phyloP scores from a whole-genome alignment of 2,329 filamentous ascomycete genomes.

The Fusarium caatingaense region DNA sequence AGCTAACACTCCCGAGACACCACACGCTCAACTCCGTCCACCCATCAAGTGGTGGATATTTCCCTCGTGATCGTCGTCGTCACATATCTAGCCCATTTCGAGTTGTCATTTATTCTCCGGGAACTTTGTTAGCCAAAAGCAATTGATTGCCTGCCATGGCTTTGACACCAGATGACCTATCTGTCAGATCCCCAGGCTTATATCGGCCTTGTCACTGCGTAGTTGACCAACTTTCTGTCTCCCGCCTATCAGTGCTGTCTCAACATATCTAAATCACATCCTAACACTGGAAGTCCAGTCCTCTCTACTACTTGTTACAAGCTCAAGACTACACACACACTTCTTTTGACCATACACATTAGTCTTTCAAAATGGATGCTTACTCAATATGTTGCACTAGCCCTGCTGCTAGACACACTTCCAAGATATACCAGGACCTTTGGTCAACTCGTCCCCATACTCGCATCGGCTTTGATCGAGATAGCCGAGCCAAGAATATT shows the following conservation, averaged over 20 bases:
- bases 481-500: conserved; percentile 47
- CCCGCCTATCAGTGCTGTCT: conserved; percentile 27
- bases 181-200: conserved; percentile 39
- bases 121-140: conserved; percentile 15
- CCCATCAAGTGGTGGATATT: conserved; percentile 30
- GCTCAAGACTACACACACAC: background rate
- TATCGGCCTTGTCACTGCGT: conserved; percentile 28
- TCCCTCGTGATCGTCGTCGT: conserved; percentile 39
- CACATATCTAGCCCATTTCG: conserved; percentile 35
- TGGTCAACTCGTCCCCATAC: conserved; percentile 55
- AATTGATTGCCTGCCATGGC: conserved; percentile 18
- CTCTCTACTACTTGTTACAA: conserved; percentile 2
- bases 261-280: conserved; percentile 8
- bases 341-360: conserved; percentile 9
- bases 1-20: conserved; percentile 25
- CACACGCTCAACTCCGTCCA: conserved; percentile 23
- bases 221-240: conserved; percentile 4
- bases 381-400: conserved; percentile 63
- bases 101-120: conserved; percentile 29
- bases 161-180: conserved; percentile 37
- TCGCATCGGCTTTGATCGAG: conserved; percentile 49
- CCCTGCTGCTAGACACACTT: conserved; percentile 56
- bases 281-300: conserved; percentile 39
- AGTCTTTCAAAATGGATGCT: conserved; percentile 59
- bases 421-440: conserved; percentile 63